A percentile compares a stretch with the other conserved stretches of the same genome.
phyloP scores from a whole-genome alignment of 2,329 filamentous ascomycete species.

The Xylaria sp. region DNA sequence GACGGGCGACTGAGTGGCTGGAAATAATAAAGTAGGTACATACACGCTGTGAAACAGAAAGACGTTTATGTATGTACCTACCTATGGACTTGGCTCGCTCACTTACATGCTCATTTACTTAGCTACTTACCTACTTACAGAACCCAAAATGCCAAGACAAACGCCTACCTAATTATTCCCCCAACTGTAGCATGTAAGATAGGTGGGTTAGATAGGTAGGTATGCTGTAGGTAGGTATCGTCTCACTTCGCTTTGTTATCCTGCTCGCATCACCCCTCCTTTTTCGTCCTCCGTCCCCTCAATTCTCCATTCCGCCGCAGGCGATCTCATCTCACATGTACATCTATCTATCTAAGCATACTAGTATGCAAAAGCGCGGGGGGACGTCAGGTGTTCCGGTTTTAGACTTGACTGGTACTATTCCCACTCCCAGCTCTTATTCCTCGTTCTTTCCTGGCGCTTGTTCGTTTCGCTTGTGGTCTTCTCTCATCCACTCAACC shows the following conservation, averaged over 20 bases:
- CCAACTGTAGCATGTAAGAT: background rate
- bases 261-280: conserved; percentile 7
- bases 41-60: conserved; percentile 5
- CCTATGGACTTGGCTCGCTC: background rate
- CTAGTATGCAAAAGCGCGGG: conserved; percentile 21
- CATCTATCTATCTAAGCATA: conserved; percentile 1
- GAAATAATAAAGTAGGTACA: conserved; percentile 1
- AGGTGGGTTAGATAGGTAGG: background rate
- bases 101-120: background rate
- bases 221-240: background rate
- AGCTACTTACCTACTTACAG: background rate
- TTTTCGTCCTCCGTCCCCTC: background rate
- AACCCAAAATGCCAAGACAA: conserved; percentile 15
- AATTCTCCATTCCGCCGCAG: conserved; percentile 30
- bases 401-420: conserved; percentile 22
- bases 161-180: background rate
- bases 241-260: background rate
- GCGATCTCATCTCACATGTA: conserved; percentile 37
- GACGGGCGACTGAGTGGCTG: conserved; percentile 23
- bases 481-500: background rate
- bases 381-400: conserved; percentile 28
- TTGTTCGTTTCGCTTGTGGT: background rate
- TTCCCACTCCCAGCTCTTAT: conserved; percentile 18
- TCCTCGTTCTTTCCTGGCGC: background rate
- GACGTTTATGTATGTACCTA: background rate